A percentile compares a stretch with the other conserved stretches of the same genome.
Evolutionary conservation across 1,284 basidiomycete species (phyloP).

Genomic region (Ceratobasidium sp.): DNA sequence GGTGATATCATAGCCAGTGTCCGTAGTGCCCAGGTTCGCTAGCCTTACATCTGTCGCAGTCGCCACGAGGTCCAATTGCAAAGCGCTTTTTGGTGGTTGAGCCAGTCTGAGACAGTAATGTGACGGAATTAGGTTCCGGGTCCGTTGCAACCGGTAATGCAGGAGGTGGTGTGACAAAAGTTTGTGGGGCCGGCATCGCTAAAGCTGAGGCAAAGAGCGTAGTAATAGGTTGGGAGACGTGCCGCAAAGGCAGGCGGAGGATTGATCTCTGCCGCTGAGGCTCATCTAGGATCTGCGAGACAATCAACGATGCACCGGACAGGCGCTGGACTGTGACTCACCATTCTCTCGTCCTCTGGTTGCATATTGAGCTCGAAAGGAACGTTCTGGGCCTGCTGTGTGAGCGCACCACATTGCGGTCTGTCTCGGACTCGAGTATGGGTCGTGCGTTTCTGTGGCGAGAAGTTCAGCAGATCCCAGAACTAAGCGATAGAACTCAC

Average conservation of each 20-base stretch:
- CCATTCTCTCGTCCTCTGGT: conserved; percentile 24
- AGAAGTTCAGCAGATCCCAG: background rate
- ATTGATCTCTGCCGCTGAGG: background rate
- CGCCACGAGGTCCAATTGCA: conserved; percentile 30
- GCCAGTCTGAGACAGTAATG: background rate
- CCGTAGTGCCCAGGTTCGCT: conserved; percentile 38
- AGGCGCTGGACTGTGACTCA: background rate
- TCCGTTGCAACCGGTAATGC: background rate
- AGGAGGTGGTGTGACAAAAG: no score
- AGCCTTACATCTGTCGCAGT: conserved; percentile 26
- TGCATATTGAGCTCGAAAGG: background rate
- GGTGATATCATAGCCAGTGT: conserved; percentile 36
- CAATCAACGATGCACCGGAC: background rate
- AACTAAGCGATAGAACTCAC: background rate
- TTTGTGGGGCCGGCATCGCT: background rate
- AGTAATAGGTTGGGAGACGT: background rate
- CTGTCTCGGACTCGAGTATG: conserved; percentile 20
- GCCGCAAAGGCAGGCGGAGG: background rate
- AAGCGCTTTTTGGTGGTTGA: conserved; percentile 25
- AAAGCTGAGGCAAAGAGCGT: background rate
- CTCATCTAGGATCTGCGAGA: background rate
- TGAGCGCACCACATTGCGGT: conserved; percentile 10
- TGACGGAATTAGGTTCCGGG: background rate
- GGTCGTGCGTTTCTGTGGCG: conserved; percentile 22
- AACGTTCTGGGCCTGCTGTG: conserved; percentile 8